phyloP scores from a whole-genome alignment of 179 eudicot genomes.

The Beta macrorhiza region DNA sequence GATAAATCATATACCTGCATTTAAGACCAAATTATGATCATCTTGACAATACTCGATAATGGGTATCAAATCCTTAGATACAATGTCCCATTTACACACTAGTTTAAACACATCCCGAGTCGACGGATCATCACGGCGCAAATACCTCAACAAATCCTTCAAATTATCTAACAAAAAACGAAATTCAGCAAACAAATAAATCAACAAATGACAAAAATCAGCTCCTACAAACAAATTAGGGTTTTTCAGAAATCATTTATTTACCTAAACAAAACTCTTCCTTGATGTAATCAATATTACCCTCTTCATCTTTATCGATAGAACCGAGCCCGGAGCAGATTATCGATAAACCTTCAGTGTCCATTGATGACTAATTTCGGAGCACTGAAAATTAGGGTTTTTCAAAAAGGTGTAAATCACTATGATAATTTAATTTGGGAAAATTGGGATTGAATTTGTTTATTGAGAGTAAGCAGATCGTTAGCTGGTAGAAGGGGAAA shows the following conservation, averaged over 20 bases:
- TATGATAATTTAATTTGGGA: not conserved
- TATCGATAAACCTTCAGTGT: conserved; percentile 67
- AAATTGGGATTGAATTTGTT: not conserved
- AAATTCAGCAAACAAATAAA: not conserved
- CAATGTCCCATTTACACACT: conserved; percentile 89
- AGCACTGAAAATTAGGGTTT: conserved; percentile 26
- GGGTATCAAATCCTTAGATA: conserved; percentile 80
- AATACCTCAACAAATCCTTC: conserved; percentile 90
- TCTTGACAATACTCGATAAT: conserved; percentile 75
- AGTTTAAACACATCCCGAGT: conserved; percentile 88
- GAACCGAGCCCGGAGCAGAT: conserved; percentile 79
- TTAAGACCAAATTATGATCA: conserved; percentile 74
- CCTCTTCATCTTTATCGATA: conserved; percentile 66
- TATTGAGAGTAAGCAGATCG: not conserved
- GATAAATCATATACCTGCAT: conserved; percentile 51
- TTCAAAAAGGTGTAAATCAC: not conserved
- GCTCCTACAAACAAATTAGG: conserved; percentile 13
- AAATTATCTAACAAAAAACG: conserved; percentile 61
- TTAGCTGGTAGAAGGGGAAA: not conserved
- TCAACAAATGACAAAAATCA: not conserved
- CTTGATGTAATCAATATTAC: conserved; percentile 48
- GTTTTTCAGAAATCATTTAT: not conserved
- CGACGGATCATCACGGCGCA: conserved; percentile 89
- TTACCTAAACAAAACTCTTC: conserved; percentile 71
- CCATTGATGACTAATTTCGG: conserved; percentile 23